Percentiles rank a stretch among this genome's conserved stretches.
phyloP scores from a whole-genome alignment of 371 early-diverging fungal genomes.

The Rhizomucor miehei region DNA sequence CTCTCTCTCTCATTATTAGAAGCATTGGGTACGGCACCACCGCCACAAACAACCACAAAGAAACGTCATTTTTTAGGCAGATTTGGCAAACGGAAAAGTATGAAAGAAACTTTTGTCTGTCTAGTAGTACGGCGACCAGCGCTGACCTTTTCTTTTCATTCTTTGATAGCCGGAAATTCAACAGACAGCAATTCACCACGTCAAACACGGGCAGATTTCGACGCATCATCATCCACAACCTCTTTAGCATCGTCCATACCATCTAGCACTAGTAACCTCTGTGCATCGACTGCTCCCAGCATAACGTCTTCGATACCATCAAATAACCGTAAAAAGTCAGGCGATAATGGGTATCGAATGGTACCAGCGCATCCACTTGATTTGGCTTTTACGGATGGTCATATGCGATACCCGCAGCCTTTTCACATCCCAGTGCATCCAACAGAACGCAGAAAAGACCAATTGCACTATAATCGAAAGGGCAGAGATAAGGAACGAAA shows the following conservation, averaged over 20 bases:
- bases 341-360: not conserved
- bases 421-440: not conserved
- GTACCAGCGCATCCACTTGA: slow-evolving; percentile 1
- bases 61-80: slow-evolving; percentile 24
- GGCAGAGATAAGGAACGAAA: not conserved
- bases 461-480: slow-evolving; percentile 1
- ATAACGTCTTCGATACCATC: not conserved
- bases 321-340: not conserved
- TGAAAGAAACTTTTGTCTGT: not conserved
- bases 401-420: not conserved
- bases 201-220: not conserved
- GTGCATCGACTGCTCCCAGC: not conserved
- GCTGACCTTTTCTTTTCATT: not conserved
- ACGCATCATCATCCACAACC: not conserved
- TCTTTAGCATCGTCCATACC: not conserved
- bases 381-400: not conserved
- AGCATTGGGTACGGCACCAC: not conserved
- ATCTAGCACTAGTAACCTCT: not conserved
- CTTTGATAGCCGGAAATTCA: not conserved
- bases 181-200: slow-evolving; percentile 1
- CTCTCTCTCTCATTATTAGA: not conserved
- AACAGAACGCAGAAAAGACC: not conserved
- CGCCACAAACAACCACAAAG: slow-evolving; percentile 15
- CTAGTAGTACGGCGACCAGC: not conserved
- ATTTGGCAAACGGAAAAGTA: slow-evolving; percentile 41